A percentile compares a stretch with the other conserved stretches of the same genome.
Evolutionary conservation across 228 moss, liverwort and hornwort genomes (phyloP).

Genomic region (Sphagnum fallax): DNA sequence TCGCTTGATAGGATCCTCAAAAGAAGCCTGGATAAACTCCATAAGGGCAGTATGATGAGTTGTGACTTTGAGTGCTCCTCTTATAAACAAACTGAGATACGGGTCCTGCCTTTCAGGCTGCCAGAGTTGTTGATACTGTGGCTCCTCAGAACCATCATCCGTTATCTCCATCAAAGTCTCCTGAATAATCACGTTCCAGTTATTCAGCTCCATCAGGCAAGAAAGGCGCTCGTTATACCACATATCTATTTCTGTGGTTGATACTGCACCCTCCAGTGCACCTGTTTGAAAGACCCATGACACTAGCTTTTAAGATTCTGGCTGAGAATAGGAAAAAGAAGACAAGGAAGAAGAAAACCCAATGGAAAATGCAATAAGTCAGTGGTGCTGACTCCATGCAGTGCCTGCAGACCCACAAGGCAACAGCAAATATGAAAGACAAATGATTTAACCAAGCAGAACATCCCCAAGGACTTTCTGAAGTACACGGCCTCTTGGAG

Average conservation of each 20-base stretch:
- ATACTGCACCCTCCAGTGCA: conserved; percentile 35
- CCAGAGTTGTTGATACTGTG: conserved; percentile 64
- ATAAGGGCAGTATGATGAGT: conserved; percentile 33
- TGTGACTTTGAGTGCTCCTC: conserved; percentile 59
- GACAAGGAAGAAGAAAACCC: too few relatives aligned
- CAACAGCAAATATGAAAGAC: too few relatives aligned
- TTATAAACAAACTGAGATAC: conserved; percentile 62
- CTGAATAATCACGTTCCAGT: conserved; percentile 55
- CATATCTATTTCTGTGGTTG: conserved; percentile 64
- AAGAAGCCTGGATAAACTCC: conserved; percentile 57
- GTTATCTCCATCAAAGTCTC: conserved; percentile 59
- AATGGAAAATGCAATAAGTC: too few relatives aligned
- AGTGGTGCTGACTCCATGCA: neutral
- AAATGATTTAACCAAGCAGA: too few relatives aligned
- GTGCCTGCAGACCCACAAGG: neutral
- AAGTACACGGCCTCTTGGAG: too few relatives aligned
- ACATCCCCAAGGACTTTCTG: too few relatives aligned
- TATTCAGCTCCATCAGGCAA: conserved; percentile 68
- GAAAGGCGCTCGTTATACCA: conserved; percentile 78
- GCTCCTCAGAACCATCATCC: conserved; percentile 45
- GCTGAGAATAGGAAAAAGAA: too few relatives aligned
- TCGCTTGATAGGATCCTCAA: conserved; percentile 51
- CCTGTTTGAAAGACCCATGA: conserved; percentile 7
- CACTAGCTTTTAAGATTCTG: too few relatives aligned
- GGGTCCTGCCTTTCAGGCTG: conserved; percentile 51